Evolutionary conservation across 208 protist species (phyloP), one percentile per base, ranked within the genome.

Genomic region (Trypanosoma conorhini): DNA sequence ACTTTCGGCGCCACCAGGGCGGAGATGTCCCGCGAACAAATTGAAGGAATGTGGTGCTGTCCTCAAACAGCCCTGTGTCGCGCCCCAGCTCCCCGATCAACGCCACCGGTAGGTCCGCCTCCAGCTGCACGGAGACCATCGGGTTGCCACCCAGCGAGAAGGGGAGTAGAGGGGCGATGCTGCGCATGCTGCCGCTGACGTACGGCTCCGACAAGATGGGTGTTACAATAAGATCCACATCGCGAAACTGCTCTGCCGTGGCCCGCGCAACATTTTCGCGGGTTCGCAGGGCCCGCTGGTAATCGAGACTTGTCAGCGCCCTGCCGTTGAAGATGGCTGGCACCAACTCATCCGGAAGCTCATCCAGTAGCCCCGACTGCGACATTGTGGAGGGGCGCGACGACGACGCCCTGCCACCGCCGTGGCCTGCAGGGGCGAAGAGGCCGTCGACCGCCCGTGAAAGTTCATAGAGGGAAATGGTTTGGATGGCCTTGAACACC

Each of bases 61-160:
- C 86, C 78, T 96, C 86, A 76, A 96, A 86, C 40, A 96, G 76
- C 17, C 85, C 88, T 12, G 88, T 86, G 67, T 96, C 91, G 12
- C 87, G 81, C 21, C 91, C 91, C 1, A 93, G 84, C 61, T 94
- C 88, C 26, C 87, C 91, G 21, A 93, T 73, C 7, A 96, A 73
- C 46, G 74, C 86, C 19, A 94, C 87, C 0, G 91, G 82, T 24
- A 87, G 71, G 44, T 74, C 69, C 24, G 83, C 70, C 30, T 92
- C 85, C 31, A 96, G 59, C 81, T 93, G 91, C 65, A 91, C 46
- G 4, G 85, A 91, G 28, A 96, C 75, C 66, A 94, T 94, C 17
- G 91, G 91, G 59, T 94, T 88, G n/a, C 91, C 91, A 10, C 83
- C 88, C 28, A 96, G 79, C 26, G 87, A 79, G 46, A 92, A 96